Evolutionary conservation across 2,329 filamentous ascomycete species (phyloP), one percentile per base, ranked within the genome.

Genomic region (Arthroderma uncinatum): DNA sequence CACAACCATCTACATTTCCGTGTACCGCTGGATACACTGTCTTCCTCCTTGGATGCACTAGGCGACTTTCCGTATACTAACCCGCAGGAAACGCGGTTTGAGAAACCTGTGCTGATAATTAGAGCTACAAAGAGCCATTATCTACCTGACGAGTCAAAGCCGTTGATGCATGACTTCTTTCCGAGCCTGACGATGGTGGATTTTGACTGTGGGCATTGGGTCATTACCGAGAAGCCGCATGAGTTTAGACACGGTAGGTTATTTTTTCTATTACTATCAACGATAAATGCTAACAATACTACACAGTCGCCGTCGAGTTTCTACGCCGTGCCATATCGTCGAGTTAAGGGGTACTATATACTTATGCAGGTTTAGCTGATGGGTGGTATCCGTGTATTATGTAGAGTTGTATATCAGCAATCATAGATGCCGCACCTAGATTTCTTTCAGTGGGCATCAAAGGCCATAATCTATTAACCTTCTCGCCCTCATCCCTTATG

Each of bases 61-160:
- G 87, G 86, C 1, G 88, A 92, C 64, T 95, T 95, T 64, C 89
- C 90, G 0, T 93, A 84, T 75, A 48, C 19, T 14, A 19, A 56
- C 23, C 42, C 54, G 9, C 25, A 21, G 42, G 87, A 81, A 63
- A 54, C 21, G 1, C 54, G 53, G 12, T 65, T 62, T 6, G 54
- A 54, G 8, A 59, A 57, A 19, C 63, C 61, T 1, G 40, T 56
- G 4, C 50, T 65, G 5, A 64, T 65, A n/a, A 56, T 64, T 48
- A 60, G 64, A n/a, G 62, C 62, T 14, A 56, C 60, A 2, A 57
- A 56, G 37, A 64, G 63, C n/a, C 54, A 56, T 37, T 57, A 53
- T 25, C 19, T 53, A 14, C 53, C 59, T 8, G 64, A 62, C 33
- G 78, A 89, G 64, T 86, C 89, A 0, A 40, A 33, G n/a, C 8